A percentile compares a stretch with the other conserved stretches of the same genome.
Evolutionary conservation across 2,329 filamentous ascomycete species (phyloP).

Genomic region (Teratosphaeriaceae sp.): DNA sequence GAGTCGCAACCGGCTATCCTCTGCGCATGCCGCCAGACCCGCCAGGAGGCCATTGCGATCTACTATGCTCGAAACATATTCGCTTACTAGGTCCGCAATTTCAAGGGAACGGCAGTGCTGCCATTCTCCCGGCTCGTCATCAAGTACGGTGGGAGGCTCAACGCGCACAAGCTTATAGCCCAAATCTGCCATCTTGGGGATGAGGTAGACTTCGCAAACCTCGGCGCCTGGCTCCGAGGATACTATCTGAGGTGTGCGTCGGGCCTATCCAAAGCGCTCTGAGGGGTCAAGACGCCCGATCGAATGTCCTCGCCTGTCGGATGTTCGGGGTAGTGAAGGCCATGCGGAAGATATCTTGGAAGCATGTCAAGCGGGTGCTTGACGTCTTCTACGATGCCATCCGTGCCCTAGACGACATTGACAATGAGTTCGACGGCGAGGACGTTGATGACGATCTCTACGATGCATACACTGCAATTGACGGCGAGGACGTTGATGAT

Average conservation of each 20-base stretch:
- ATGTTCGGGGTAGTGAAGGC: neutral
- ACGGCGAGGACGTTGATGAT: neutral
- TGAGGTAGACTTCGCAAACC: neutral
- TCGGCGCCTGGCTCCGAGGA: neutral
- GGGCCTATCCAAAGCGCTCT: neutral
- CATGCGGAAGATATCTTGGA: neutral
- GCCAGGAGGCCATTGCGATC: neutral
- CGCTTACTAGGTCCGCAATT: neutral
- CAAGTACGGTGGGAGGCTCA: neutral
- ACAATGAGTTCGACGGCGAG: neutral
- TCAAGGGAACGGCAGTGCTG: neutral
- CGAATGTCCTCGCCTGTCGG: neutral
- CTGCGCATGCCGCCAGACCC: neutral
- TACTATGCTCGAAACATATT: slow-evolving; percentile 5
- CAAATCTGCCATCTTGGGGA: neutral
- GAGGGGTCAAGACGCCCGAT: neutral
- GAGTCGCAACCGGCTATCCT: neutral
- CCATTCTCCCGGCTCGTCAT: neutral
- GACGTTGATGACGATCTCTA: neutral
- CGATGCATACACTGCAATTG: neutral
- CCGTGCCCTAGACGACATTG: neutral
- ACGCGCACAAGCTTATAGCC: neutral
- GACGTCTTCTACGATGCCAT: neutral
- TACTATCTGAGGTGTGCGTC: neutral
- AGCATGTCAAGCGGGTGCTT: neutral